A percentile compares a stretch with the other conserved stretches of the same genome.
phyloP scores from a whole-genome alignment of 495 filamentous ascomycete species.

The Trichocladium antarcticum region DNA sequence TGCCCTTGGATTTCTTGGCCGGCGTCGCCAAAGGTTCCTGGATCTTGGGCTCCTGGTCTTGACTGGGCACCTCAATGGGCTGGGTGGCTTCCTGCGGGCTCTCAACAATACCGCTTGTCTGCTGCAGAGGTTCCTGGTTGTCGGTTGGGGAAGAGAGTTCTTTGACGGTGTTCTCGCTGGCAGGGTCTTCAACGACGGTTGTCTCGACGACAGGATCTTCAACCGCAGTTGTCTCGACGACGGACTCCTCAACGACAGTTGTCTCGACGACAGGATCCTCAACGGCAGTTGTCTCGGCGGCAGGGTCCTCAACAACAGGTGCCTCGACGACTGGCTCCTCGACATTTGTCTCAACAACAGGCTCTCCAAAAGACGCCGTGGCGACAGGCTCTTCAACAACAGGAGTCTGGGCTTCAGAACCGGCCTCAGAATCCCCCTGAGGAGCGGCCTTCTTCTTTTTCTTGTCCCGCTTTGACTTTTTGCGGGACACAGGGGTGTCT shows the following conservation, averaged over 20 bases:
- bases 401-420: background rate
- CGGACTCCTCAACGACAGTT: background rate
- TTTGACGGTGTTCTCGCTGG: too few species aligned
- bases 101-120: too few species aligned
- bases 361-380: too few species aligned
- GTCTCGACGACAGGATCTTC: background rate
- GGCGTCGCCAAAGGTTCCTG: too few species aligned
- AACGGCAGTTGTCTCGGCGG: background rate
- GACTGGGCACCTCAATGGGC: too few species aligned
- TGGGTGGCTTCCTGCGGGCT: too few species aligned
- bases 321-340: background rate
- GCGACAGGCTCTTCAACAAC: background rate
- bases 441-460: slow-evolving; percentile 15
- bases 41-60: too few species aligned
- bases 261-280: background rate
- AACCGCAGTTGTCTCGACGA: background rate
- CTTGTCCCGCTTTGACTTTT: slow-evolving; percentile 14
- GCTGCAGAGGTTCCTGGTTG: too few species aligned
- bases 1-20: too few species aligned
- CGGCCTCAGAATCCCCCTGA: slow-evolving; percentile 4
- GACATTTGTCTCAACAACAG: background rate
- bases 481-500: background rate
- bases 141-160: too few species aligned
- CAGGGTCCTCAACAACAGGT: background rate
- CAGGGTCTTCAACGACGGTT: background rate